These are phyloP conservation scores for Nakazawaea wickerhamii DNA, from an alignment of 805 yeast species.

Conservation along the genomic window DNA sequence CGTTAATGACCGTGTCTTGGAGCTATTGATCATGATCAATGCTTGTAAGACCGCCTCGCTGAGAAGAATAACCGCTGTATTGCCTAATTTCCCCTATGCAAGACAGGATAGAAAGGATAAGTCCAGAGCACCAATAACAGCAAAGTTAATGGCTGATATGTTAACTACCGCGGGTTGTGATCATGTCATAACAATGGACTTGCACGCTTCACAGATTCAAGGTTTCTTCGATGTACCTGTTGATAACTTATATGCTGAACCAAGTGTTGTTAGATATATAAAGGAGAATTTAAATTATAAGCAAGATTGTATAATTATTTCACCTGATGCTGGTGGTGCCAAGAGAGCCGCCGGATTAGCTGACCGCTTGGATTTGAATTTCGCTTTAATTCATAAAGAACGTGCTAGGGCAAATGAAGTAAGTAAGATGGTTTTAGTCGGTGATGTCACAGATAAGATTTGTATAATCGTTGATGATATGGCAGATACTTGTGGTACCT, in stretches of 20 bases:
- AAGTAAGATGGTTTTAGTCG: conserved; percentile 78
- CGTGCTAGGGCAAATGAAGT: conserved; percentile 81
- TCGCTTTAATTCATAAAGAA: conserved; percentile 82
- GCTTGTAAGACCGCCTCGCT: conserved; percentile 84
- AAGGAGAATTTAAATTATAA: conserved; percentile 52
- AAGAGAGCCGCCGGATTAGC: conserved; percentile 85
- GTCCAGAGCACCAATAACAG: conserved; percentile 80
- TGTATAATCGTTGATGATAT: conserved; percentile 82
- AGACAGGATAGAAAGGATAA: conserved; percentile 85
- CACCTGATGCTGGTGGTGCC: conserved; percentile 91
- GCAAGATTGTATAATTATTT: conserved; percentile 61
- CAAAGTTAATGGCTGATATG: conserved; percentile 79
- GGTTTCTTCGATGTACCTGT: conserved; percentile 83
- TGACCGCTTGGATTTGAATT: conserved; percentile 70
- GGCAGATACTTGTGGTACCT: conserved; percentile 88
- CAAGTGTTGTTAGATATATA: conserved; percentile 71
- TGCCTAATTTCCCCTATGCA: conserved; percentile 84
- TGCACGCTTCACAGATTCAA: conserved; percentile 86
- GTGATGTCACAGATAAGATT: conserved; percentile 71
- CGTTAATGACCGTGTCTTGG: conserved; percentile 71
- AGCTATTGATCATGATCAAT: conserved; percentile 69
- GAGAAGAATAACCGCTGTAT: conserved; percentile 74
- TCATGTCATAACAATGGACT: conserved; percentile 82
- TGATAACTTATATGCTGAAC: conserved; percentile 81
- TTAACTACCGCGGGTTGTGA: conserved; percentile 80